phyloP scores from a whole-genome alignment of 768 basidiomycete species.

The Cubamyces sp. region DNA sequence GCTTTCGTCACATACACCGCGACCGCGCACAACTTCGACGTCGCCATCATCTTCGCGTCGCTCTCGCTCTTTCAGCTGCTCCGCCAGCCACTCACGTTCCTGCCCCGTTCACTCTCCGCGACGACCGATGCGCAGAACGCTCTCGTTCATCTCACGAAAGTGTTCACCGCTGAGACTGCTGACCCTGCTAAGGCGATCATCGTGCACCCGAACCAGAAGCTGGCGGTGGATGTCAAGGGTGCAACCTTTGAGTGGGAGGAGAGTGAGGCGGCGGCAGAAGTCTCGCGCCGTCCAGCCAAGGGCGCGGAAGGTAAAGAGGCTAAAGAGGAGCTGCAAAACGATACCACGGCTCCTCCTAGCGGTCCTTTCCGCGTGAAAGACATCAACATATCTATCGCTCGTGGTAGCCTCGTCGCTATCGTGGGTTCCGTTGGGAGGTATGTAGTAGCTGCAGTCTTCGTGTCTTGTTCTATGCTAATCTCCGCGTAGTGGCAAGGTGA shows the following conservation, averaged over 20 bases:
- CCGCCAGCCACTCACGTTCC: constrained; percentile 70
- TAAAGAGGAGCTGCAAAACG: constrained; percentile 18
- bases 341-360: constrained; percentile 8
- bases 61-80: constrained; percentile 67
- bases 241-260: constrained; percentile 71
- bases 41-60: constrained; percentile 70
- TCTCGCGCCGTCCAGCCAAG: constrained; percentile 25
- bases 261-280: constrained; percentile 26
- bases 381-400: constrained; percentile 54
- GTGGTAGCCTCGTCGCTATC: constrained; percentile 63
- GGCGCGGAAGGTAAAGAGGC: constrained; percentile 21
- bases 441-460: constrained; percentile 2
- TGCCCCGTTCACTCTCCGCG: constrained; percentile 63
- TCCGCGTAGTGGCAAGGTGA: constrained; percentile 23
- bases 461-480: not conserved
- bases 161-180: constrained; percentile 61
- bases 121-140: constrained; percentile 70
- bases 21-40: constrained; percentile 56
- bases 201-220: constrained; percentile 49
- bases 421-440: constrained; percentile 69
- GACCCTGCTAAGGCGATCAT: constrained; percentile 40
- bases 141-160: constrained; percentile 45
- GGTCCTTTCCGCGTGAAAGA: constrained; percentile 55
- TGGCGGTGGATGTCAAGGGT: constrained; percentile 54
- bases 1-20: constrained; percentile 69